phyloP scores from a whole-genome alignment of 169 alveolate genomes.

The Plasmodium chabaudi region DNA sequence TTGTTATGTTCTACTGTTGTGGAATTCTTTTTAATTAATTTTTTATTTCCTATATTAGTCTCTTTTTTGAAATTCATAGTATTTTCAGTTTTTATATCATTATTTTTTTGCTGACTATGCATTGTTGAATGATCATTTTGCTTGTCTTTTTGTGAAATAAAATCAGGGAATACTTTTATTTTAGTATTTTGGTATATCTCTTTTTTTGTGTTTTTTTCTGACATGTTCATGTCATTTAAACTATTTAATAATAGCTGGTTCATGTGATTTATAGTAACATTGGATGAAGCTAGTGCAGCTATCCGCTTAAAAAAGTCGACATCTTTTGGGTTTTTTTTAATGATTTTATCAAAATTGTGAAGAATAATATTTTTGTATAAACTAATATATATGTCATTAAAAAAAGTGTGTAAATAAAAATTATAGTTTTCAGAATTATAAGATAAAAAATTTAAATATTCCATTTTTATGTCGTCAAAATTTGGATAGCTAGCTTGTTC shows the following conservation, averaged over 20 bases:
- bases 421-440: neutral
- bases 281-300: neutral
- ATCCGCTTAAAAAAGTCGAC: slow-evolving; percentile 3
- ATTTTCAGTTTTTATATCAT: too few relatives aligned
- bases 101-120: too few relatives aligned
- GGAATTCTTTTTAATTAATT: too few relatives aligned
- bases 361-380: slow-evolving; percentile 23
- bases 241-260: neutral
- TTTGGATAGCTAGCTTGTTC: too few relatives aligned
- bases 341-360: neutral
- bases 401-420: slow-evolving; percentile 4
- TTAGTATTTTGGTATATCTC: neutral
- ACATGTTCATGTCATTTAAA: too few relatives aligned
- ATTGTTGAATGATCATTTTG: too few relatives aligned
- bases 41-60: too few relatives aligned
- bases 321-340: neutral
- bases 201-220: too few relatives aligned
- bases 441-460: slow-evolving; percentile 14
- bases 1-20: too few relatives aligned
- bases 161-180: slow-evolving; percentile 29
- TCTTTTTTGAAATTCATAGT: too few relatives aligned
- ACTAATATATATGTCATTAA: slow-evolving; percentile 16
- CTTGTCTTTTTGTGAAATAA: neutral
- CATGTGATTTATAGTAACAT: slow-evolving; percentile 5
- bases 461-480: slow-evolving; percentile 13